Conservation (phyloP, 805 yeast species). For the Saccharomycopsis olivae region DNA sequence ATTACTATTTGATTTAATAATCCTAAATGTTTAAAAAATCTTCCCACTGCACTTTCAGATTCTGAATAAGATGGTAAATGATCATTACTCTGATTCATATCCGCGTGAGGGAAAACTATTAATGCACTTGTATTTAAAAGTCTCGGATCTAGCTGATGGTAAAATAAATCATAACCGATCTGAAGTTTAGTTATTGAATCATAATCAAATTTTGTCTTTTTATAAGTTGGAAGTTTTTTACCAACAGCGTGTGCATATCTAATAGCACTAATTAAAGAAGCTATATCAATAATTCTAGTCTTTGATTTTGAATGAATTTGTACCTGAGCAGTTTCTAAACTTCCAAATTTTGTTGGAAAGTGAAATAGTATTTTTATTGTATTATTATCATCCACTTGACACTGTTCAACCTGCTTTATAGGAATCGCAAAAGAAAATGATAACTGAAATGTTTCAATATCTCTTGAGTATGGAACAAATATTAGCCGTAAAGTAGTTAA, state of each 20-base stretch:
- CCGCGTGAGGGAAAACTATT: not conserved
- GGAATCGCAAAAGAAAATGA: slow-evolving; percentile 11
- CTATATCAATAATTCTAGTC: slow-evolving; percentile 14
- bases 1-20: slow-evolving; percentile 15
- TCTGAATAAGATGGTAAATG: slow-evolving; percentile 13
- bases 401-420: slow-evolving; percentile 12
- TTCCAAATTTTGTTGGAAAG: not conserved
- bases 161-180: slow-evolving; percentile 15
- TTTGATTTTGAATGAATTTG: slow-evolving; percentile 11
- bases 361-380: not conserved
- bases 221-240: not conserved
- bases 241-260: slow-evolving; percentile 16
- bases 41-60: slow-evolving; percentile 16
- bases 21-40: slow-evolving; percentile 12
- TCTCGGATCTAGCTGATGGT: slow-evolving; percentile 16
- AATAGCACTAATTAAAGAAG: slow-evolving; percentile 15
- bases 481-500: slow-evolving; percentile 15
- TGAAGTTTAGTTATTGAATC: slow-evolving; percentile 5
- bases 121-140: not conserved
- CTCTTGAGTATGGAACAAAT: slow-evolving; percentile 11
- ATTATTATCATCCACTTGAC: slow-evolving; percentile 11
- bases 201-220: slow-evolving; percentile 1
- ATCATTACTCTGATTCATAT: slow-evolving; percentile 1
- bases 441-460: slow-evolving; percentile 8
- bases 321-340: not conserved